Conservation (phyloP, 176 grass and related monocot genomes). For the Calamus simplicifolius region DNA sequence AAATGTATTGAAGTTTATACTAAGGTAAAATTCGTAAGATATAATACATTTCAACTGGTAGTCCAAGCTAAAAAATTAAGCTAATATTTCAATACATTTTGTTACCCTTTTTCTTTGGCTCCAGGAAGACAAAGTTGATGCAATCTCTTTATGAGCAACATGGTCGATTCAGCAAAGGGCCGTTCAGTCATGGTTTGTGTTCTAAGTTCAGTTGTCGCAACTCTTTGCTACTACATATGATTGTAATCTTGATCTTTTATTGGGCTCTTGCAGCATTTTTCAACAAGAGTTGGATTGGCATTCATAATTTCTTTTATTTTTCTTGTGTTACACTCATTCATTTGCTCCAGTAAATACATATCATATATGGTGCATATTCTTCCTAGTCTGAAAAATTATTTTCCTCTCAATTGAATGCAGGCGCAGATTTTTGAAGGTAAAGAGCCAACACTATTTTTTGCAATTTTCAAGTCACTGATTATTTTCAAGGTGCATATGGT, state of each 20-base stretch:
- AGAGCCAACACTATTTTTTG: slow-evolving; percentile 72
- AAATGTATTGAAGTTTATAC: no score
- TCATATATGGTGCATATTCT: no score
- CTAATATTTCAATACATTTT: slow-evolving; percentile 14
- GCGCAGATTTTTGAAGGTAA: slow-evolving; percentile 56
- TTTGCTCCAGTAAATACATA: no score
- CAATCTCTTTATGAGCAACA: slow-evolving; percentile 33
- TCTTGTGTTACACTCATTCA: no score
- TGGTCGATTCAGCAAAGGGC: slow-evolving; percentile 54
- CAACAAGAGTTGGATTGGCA: no score
- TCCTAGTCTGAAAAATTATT: no score
- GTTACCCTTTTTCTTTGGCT: slow-evolving; percentile 21
- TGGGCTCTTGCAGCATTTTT: no score
- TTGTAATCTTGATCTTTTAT: no score
- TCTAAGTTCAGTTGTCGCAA: no score
- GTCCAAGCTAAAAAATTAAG: neutral
- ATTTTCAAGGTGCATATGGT: slow-evolving; percentile 52
- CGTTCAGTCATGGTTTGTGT: slow-evolving; percentile 29
- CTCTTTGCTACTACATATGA: no score
- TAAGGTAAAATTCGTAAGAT: no score
- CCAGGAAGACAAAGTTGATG: slow-evolving; percentile 44
- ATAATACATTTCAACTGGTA: neutral
- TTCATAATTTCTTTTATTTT: no score
- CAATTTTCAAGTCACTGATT: slow-evolving; percentile 62
- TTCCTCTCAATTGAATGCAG: slow-evolving; percentile 22